Evolutionary conservation across 1,139 yeast genomes (phyloP), one percentile per base, ranked within the genome.

Genomic region (Citeromyces hawaiiensis): DNA sequence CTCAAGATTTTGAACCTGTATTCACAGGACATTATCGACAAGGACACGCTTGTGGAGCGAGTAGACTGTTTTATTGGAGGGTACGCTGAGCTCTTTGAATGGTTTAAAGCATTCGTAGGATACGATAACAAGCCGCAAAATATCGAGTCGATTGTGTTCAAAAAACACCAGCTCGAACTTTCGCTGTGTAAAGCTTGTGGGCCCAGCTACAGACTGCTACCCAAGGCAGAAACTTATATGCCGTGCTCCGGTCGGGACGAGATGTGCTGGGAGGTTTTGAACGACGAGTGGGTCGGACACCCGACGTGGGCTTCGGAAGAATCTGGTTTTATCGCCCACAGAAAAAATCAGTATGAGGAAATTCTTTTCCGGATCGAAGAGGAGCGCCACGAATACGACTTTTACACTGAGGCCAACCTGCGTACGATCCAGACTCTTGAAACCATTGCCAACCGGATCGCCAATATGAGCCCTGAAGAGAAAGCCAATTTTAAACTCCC

Each of bases 251-350:
- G 98, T 18, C 75, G 98, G 50, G 99, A 93, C 59, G 97, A 88
- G 54, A 85, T 93, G 93, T 93, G 98, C 57, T 88, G 97, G 97
- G 97, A 91, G 56, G 96, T 91, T 19, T 70, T 93, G 50, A 91
- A 91, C 58, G 98, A 91, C 57, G 97, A 91, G 60, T 93, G 97
- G 97, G 97, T 91, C 19, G 96, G 96, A 2, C 97, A 88, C 59
- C 99, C 99, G 32, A 94, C 96, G 5, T 93, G 98, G 98, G 98
- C 97, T 1, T 88, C 97, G 1, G 98, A 91, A 59, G 98, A 93
- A 57, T 85, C 96, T 18, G 98, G 98, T 0, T 91, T 88, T 54
- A 88, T 91, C 55, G 96, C 98, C 14, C 98, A 93, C 59, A 77
- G 97, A 50, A 91, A 93, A 60, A 91, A 93, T 55, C 98, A 91